phyloP scores from a whole-genome alignment of 257 asterid species.

The Solanum rostratum region DNA sequence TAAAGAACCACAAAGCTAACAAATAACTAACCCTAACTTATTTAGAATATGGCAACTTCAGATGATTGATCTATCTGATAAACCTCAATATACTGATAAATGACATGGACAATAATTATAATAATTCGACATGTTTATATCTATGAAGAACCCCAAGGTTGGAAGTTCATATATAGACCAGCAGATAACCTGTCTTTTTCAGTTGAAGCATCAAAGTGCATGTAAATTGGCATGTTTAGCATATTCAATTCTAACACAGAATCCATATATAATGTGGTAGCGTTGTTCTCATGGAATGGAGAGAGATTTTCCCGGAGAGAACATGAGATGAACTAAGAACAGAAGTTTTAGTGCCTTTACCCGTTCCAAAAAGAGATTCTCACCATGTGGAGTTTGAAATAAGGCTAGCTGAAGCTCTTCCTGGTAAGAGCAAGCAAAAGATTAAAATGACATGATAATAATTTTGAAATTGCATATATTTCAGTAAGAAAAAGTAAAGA shows the following conservation, averaged over 20 bases:
- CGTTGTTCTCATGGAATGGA: background rate
- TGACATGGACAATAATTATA: background rate
- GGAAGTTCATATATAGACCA: background rate
- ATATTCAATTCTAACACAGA: background rate
- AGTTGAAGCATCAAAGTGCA: background rate
- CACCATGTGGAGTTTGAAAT: slow-evolving; percentile 49
- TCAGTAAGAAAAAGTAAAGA: background rate
- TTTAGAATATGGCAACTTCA: background rate
- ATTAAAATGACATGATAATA: background rate
- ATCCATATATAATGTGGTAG: background rate
- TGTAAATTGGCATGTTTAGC: background rate
- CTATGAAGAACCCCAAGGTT: background rate
- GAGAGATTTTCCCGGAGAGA: background rate
- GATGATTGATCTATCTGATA: background rate
- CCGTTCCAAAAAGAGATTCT: slow-evolving; percentile 78
- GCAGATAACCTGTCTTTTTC: background rate
- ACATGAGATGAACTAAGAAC: background rate
- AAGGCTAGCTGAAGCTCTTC: slow-evolving; percentile 91
- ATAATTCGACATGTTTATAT: background rate
- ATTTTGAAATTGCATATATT: background rate
- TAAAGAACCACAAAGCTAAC: background rate
- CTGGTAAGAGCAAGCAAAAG: slow-evolving; percentile 20
- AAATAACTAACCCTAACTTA: background rate
- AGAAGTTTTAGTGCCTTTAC: slow-evolving; percentile 27
- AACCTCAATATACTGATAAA: background rate